phyloP scores from a whole-genome alignment of 2,329 filamentous ascomycete genomes.

The Iodosphaeria phyllophila region DNA sequence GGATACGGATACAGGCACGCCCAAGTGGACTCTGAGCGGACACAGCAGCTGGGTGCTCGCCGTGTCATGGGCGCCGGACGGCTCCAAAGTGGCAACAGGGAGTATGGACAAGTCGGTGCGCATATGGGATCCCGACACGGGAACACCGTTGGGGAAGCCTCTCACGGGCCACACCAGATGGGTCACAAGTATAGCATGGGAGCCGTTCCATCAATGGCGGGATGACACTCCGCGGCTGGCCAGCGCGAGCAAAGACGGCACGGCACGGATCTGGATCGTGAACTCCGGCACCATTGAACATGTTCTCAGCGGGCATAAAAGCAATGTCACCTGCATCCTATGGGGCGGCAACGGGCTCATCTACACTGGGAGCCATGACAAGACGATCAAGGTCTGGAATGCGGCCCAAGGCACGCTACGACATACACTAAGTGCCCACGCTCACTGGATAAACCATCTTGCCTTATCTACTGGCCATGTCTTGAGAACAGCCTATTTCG shows the following conservation, averaged over 20 bases:
- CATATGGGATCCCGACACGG: constrained; percentile 73
- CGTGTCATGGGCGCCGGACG: constrained; percentile 76
- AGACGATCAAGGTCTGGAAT: constrained; percentile 84
- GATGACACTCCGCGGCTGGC: constrained; percentile 62
- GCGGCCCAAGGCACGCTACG: constrained; percentile 59
- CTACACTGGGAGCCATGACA: constrained; percentile 78
- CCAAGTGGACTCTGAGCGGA: constrained; percentile 66
- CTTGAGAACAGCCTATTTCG: constrained; percentile 68
- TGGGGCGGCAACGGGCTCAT: constrained; percentile 85
- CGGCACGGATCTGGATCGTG: constrained; percentile 72
- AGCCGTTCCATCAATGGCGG: constrained; percentile 73
- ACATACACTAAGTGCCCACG: constrained; percentile 65
- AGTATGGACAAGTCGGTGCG: constrained; percentile 88
- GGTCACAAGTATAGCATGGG: constrained; percentile 78
- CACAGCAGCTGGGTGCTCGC: constrained; percentile 83
- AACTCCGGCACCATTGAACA: constrained; percentile 63
- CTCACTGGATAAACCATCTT: constrained; percentile 91
- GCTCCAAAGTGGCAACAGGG: constrained; percentile 63
- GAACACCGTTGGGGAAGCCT: constrained; percentile 49
- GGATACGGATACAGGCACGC: constrained; percentile 89
- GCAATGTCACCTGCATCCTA: constrained; percentile 72
- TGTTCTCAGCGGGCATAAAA: constrained; percentile 75
- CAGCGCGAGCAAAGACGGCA: constrained; percentile 77
- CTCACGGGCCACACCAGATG: constrained; percentile 80
- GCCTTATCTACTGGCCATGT: constrained; percentile 87